These are phyloP conservation scores for Debaryomyces psychrophilus DNA, from an alignment of 1,139 yeast genomes.

Conservation along the genomic window DNA sequence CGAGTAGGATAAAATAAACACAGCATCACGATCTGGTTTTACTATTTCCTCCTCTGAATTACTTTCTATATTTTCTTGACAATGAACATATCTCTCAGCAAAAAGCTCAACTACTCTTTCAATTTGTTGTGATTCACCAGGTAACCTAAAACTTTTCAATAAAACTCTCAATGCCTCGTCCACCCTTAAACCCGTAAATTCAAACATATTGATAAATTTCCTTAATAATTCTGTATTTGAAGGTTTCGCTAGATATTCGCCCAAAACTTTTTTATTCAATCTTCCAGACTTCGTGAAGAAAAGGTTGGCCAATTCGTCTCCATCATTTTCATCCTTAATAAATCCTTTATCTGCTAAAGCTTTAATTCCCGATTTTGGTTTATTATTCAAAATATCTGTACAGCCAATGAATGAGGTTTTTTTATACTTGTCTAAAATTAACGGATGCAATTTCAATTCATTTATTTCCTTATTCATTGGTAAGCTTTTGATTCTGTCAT, in stretches of 20 bases:
- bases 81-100: conserved; percentile 74
- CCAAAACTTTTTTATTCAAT: conserved; percentile 82
- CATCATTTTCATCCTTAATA: conserved; percentile 55
- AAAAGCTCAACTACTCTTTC: conserved; percentile 88
- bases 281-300: conserved; percentile 78
- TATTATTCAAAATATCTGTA: conserved; percentile 71
- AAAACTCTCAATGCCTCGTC: conserved; percentile 91
- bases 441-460: conserved; percentile 26
- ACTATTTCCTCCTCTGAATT: conserved; percentile 41
- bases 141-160: conserved; percentile 83
- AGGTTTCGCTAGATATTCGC: conserved; percentile 84
- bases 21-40: conserved; percentile 72
- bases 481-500: conserved; percentile 51
- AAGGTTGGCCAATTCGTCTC: conserved; percentile 71
- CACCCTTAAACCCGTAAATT: conserved; percentile 75
- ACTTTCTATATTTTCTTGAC: conserved; percentile 38
- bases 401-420: conserved; percentile 77
- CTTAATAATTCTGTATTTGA: conserved; percentile 61
- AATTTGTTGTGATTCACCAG: conserved; percentile 97
- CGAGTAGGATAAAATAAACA: conserved; percentile 72
- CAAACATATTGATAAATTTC: conserved; percentile 70
- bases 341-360: conserved; percentile 66
- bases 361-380: conserved; percentile 75
- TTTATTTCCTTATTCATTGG: conserved; percentile 20
- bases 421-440: conserved; percentile 54